phyloP scores from a whole-genome alignment of 2,329 filamentous ascomycete genomes.

The Botrytis deweyae region DNA sequence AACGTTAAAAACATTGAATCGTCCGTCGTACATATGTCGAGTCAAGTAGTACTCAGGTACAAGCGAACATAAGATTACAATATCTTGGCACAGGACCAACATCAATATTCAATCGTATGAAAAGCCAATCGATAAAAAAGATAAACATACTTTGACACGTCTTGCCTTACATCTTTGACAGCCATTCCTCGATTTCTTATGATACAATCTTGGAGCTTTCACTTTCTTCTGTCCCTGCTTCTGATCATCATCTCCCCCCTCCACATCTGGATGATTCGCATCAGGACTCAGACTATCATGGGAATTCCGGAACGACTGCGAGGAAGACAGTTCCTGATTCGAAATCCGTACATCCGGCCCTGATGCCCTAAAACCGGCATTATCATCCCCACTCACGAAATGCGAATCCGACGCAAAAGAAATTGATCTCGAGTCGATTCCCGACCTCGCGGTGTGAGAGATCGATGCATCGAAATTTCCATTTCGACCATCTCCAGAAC shows the following conservation, averaged over 20 bases:
- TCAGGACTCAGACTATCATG: conserved; percentile 5
- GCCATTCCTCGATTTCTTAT: conserved; percentile 39
- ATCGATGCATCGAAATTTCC: neutral
- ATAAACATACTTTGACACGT: conserved; percentile 38
- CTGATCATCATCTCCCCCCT: neutral
- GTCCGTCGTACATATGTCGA: neutral
- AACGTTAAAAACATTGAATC: neutral
- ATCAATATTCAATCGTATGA: neutral
- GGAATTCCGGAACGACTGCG: neutral
- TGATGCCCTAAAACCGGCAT: neutral
- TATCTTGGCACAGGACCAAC: conserved; percentile 3
- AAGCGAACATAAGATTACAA: neutral
- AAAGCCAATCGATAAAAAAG: conserved; percentile 4
- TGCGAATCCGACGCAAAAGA: neutral
- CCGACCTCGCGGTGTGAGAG: neutral
- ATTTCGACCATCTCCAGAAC: neutral
- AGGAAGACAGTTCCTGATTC: neutral
- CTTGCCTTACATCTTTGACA: conserved; percentile 38
- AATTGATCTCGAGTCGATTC: neutral
- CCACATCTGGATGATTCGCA: neutral
- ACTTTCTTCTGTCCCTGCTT: conserved; percentile 9
- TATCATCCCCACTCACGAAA: neutral
- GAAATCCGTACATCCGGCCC: neutral
- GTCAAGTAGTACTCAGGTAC: conserved; percentile 9
- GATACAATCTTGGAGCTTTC: conserved; percentile 36